A percentile compares a stretch with the other conserved stretches of the same genome.
Evolutionary conservation across 208 protist genomes (phyloP).

Genomic region (Crithidia thermophila): DNA sequence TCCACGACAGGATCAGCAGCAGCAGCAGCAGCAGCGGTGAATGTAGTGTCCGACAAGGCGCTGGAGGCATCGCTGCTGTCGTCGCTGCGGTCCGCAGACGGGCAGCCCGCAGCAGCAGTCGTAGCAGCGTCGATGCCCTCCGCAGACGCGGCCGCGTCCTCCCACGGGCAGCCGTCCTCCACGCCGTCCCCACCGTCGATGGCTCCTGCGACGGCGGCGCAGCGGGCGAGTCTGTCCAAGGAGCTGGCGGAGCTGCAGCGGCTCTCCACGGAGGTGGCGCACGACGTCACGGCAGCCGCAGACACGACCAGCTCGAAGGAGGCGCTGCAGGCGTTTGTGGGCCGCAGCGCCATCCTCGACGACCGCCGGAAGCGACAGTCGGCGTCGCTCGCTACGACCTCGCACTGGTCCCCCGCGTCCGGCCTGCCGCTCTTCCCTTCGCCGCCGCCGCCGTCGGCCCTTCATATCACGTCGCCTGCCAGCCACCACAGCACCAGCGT

Average conservation of each 20-base stretch:
- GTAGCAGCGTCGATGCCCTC: no score
- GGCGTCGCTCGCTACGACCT: conserved; percentile 6
- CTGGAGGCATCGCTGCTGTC: no score
- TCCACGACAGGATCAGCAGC: neutral
- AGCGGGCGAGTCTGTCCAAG: neutral
- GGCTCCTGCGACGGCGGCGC: neutral
- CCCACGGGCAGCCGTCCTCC: neutral
- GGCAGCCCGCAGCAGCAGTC: no score
- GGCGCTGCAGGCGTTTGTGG: conserved; percentile 55
- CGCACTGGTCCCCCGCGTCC: conserved; percentile 4
- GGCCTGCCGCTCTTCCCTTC: conserved; percentile 1
- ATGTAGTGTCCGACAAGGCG: no score
- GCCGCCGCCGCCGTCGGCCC: neutral
- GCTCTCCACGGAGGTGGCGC: conserved; percentile 18
- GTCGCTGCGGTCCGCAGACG: no score
- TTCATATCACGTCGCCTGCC: neutral
- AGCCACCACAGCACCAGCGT: neutral
- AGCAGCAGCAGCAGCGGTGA: no score
- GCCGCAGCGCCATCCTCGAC: conserved; percentile 61
- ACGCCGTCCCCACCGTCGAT: neutral
- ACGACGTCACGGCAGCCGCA: conserved; percentile 12
- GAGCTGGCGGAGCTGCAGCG: conserved; percentile 11
- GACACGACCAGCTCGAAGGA: neutral
- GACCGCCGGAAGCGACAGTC: conserved; percentile 47
- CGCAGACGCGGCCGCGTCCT: no score